These are phyloP conservation scores for Lepidium aucheri DNA, from an alignment of 345 rosid genomes.

Conservation along the genomic window DNA sequence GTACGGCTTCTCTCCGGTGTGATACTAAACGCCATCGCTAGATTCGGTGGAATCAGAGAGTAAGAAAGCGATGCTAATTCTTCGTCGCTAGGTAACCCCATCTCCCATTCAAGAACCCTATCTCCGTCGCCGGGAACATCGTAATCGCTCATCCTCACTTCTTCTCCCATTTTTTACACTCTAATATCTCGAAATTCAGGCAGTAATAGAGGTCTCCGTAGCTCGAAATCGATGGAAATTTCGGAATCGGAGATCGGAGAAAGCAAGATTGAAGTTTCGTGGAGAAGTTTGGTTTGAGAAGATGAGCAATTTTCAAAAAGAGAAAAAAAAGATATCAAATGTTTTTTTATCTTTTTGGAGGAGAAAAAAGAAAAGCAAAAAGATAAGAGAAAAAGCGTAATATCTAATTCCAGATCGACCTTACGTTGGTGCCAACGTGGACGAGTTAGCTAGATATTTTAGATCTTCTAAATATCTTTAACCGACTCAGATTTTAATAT, in stretches of 20 bases:
- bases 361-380: slow-evolving; percentile 4
- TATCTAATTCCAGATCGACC: slow-evolving; percentile 54
- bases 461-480: slow-evolving; percentile 52
- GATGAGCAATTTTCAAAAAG: slow-evolving; percentile 13
- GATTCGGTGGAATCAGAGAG: slow-evolving; percentile 56
- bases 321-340: not conserved
- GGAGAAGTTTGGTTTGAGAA: slow-evolving; percentile 31
- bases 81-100: slow-evolving; percentile 60
- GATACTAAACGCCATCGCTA: slow-evolving; percentile 85
- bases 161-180: slow-evolving; percentile 27
- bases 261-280: not conserved
- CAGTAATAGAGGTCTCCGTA: not conserved
- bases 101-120: slow-evolving; percentile 75
- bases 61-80: slow-evolving; percentile 76
- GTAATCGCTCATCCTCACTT: slow-evolving; percentile 34
- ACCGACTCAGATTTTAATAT: not conserved
- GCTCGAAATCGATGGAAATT: not conserved
- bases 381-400: slow-evolving; percentile 42
- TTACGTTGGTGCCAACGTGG: slow-evolving; percentile 57
- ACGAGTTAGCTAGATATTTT: slow-evolving; percentile 65
- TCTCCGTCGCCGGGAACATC: slow-evolving; percentile 43
- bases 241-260: slow-evolving; percentile 5
- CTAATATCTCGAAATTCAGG: not conserved
- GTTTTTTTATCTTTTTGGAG: not conserved
- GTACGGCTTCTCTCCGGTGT: slow-evolving; percentile 50